Conservation (phyloP, 441 rosid species). For the Rhodomyrtus psidioides region DNA sequence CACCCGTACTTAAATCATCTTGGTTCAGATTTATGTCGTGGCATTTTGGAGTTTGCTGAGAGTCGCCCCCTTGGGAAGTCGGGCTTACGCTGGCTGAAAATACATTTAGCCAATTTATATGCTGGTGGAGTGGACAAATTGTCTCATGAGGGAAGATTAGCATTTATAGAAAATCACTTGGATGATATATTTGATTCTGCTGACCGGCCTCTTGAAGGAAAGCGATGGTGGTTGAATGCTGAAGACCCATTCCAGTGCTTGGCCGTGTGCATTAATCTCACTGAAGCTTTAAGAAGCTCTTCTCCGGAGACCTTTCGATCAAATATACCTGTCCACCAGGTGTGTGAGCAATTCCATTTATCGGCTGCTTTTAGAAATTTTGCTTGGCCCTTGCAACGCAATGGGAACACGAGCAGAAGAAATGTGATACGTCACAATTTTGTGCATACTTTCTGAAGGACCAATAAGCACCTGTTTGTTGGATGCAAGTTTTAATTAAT, state of each 20-base stretch:
- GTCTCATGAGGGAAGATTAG: slow-evolving; percentile 70
- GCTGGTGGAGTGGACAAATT: slow-evolving; percentile 96
- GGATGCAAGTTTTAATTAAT: not conserved
- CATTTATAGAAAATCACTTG: slow-evolving; percentile 76
- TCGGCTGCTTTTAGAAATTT: not conserved
- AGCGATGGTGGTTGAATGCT: slow-evolving; percentile 92
- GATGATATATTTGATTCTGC: slow-evolving; percentile 96
- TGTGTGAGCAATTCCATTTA: slow-evolving; percentile 3
- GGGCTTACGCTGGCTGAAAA: slow-evolving; percentile 91
- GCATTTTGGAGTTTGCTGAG: slow-evolving; percentile 90
- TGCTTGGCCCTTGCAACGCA: not conserved
- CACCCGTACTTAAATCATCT: slow-evolving; percentile 96
- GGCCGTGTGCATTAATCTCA: slow-evolving; percentile 76
- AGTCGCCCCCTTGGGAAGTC: slow-evolving; percentile 88
- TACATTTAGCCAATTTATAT: slow-evolving; percentile 89
- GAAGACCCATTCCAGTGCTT: slow-evolving; percentile 98
- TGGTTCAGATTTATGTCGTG: slow-evolving; percentile 97
- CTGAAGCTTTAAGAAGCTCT: slow-evolving; percentile 92
- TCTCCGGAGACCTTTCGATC: slow-evolving; percentile 64
- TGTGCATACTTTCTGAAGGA: not conserved
- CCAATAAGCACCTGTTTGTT: not conserved
- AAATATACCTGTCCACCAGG: slow-evolving; percentile 93
- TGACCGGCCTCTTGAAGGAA: slow-evolving; percentile 89
- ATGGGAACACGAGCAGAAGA: not conserved
- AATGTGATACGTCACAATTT: not conserved